Conservation (phyloP, 306 rosid genomes). For the Cucurbita pepo region DNA sequence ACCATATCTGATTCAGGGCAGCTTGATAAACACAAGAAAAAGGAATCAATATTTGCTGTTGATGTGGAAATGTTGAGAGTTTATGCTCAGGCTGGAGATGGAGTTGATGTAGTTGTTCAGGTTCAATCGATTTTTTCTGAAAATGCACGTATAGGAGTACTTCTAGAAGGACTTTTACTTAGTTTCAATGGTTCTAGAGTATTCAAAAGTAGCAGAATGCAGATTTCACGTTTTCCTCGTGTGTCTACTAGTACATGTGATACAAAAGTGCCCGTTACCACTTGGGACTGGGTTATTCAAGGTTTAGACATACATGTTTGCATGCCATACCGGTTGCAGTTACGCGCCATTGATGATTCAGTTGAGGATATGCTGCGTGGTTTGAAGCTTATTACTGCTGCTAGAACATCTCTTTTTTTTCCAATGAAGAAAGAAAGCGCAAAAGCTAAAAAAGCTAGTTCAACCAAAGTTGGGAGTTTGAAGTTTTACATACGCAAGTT, state of each 20-base stretch:
- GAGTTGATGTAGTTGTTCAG: constrained; percentile 81
- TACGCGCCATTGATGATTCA: constrained; percentile 95
- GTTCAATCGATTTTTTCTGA: constrained; percentile 95
- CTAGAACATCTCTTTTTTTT: constrained; percentile 67
- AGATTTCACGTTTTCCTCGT: constrained; percentile 81
- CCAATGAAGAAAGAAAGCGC: constrained; percentile 60
- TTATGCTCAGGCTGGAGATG: constrained; percentile 86
- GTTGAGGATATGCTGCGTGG: constrained; percentile 88
- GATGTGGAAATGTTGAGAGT: constrained; percentile 80
- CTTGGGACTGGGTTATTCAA: constrained; percentile 97
- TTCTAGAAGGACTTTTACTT: constrained; percentile 87
- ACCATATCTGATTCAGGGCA: constrained; percentile 30
- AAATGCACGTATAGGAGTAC: constrained; percentile 90
- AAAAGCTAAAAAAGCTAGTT: constrained; percentile 51
- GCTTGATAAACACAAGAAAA: constrained; percentile 62
- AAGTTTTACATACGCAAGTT: constrained; percentile 73
- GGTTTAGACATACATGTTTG: constrained; percentile 83
- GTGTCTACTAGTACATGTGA: constrained; percentile 40
- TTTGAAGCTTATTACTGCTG: constrained; percentile 66
- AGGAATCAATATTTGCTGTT: constrained; percentile 78
- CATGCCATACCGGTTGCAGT: constrained; percentile 82
- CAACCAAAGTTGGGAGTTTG: constrained; percentile 65
- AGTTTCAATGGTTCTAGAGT: constrained; percentile 65
- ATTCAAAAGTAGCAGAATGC: constrained; percentile 92
- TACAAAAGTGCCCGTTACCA: constrained; percentile 25